A percentile compares a stretch with the other conserved stretches of the same genome.
Evolutionary conservation across 202 grass and related monocot genomes (phyloP).

Genomic region (Zizania palustris): DNA sequence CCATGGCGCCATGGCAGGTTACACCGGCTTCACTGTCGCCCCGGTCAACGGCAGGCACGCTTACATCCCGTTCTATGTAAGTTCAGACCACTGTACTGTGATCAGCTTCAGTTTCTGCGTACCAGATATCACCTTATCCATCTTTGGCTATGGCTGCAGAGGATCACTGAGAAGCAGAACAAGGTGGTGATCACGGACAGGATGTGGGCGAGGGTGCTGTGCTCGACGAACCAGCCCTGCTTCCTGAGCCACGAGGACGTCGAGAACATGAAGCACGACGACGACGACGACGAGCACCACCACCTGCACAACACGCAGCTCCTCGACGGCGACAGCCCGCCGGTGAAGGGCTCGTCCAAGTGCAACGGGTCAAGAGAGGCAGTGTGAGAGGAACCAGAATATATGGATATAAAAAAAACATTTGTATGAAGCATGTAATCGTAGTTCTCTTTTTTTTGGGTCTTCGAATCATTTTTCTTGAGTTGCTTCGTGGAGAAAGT

Average conservation of each 20-base stretch:
- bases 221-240: constrained; percentile 93
- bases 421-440: constrained; percentile 29
- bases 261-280: constrained; percentile 66
- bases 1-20: constrained; percentile 94
- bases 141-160: constrained; percentile 46
- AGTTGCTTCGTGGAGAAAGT: constrained; percentile 29
- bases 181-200: constrained; percentile 99
- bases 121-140: constrained; percentile 9
- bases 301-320: constrained; percentile 60
- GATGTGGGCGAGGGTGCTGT: constrained; percentile 99
- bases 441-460: constrained; percentile 16
- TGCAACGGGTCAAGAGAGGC: constrained; percentile 31
- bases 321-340: constrained; percentile 29
- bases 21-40: constrained; percentile 87
- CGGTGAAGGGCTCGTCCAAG: constrained; percentile 41
- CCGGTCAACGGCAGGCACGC: constrained; percentile 88
- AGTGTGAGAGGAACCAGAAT: constrained; percentile 10
- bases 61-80: constrained; percentile 91
- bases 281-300: constrained; percentile 54
- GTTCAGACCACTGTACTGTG: background rate
- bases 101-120: background rate
- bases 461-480: background rate
- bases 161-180: constrained; percentile 91
- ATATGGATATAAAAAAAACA: too few species aligned
- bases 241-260: constrained; percentile 83